Percentiles rank a stretch among this genome's conserved stretches.
Conservation (phyloP, 192 early-diverging fungal genomes). For the Spinellus fusiger region DNA sequence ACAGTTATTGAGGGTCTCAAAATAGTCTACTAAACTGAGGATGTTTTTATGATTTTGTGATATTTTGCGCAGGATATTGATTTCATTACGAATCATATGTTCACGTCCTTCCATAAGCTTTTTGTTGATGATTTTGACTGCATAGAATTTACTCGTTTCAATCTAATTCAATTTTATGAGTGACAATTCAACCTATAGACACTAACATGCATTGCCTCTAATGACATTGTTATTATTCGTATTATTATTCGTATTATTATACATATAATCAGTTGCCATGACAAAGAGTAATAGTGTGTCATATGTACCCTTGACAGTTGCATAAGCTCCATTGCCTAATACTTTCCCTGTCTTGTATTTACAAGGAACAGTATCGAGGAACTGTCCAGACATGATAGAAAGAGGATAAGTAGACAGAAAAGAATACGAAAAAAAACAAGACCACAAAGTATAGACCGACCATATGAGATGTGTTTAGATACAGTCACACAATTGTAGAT, state of each 20-base stretch:
- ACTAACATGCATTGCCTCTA: conserved; percentile 51
- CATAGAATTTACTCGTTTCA: conserved; percentile 60
- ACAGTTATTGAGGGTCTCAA: conserved; percentile 67
- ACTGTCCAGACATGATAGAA: neutral
- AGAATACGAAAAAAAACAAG: neutral
- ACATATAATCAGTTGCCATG: neutral
- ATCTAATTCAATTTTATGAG: conserved; percentile 31
- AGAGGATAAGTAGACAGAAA: too few relatives aligned
- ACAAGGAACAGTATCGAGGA: conserved; percentile 38
- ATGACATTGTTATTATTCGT: neutral
- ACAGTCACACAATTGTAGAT: too few relatives aligned
- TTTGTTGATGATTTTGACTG: conserved; percentile 78
- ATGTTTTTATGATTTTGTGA: conserved; percentile 65
- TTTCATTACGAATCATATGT: conserved; percentile 64
- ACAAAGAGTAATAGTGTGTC: neutral
- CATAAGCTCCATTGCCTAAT: conserved; percentile 62
- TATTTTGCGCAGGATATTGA: conserved; percentile 59
- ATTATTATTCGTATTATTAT: neutral
- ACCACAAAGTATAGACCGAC: neutral
- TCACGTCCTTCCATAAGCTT: conserved; percentile 60
- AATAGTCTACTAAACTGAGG: conserved; percentile 66
- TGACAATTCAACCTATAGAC: neutral
- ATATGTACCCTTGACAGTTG: conserved; percentile 57
- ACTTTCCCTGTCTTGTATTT: conserved; percentile 64
- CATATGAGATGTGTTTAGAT: neutral